A percentile compares a stretch with the other conserved stretches of the same genome.
Conservation (phyloP, 352 stramenopile species). For the Albugo candida region DNA sequence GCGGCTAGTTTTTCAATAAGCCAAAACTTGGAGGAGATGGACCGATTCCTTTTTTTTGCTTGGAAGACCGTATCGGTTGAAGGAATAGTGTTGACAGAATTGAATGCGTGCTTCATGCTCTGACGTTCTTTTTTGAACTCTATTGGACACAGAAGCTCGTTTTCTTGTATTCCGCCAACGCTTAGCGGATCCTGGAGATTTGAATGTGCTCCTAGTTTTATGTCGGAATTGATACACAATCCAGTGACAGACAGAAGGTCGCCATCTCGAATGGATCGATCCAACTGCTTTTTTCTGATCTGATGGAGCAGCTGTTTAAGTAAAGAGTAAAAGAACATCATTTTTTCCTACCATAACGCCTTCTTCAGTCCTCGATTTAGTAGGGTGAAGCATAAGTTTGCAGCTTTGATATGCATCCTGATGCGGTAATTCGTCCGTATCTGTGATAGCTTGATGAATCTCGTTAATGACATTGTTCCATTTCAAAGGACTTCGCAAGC, state of each 20-base stretch:
- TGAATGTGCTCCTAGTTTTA: conserved; percentile 23
- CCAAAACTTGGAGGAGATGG: conserved; percentile 72
- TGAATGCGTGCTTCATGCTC: background rate
- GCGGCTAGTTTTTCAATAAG: conserved; percentile 66
- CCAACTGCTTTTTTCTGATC: conserved; percentile 48
- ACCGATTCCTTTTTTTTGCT: conserved; percentile 46
- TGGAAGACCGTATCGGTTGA: conserved; percentile 12
- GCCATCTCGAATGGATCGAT: conserved; percentile 63
- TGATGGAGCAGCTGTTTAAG: conserved; percentile 3
- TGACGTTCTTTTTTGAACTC: conserved; percentile 6
- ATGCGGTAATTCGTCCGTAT: conserved; percentile 55
- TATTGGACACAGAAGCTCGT: conserved; percentile 12
- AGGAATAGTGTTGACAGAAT: conserved; percentile 8
- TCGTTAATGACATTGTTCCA: conserved; percentile 54
- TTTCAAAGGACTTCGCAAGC: conserved; percentile 54
- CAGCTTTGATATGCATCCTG: conserved; percentile 33
- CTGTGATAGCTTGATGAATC: conserved; percentile 69
- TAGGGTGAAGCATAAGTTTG: conserved; percentile 58
- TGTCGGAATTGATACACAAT: conserved; percentile 15
- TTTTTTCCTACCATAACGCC: conserved; percentile 28
- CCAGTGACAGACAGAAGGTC: conserved; percentile 53
- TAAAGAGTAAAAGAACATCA: background rate
- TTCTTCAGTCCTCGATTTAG: conserved; percentile 67
- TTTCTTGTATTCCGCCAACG: conserved; percentile 46
- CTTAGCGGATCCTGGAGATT: conserved; percentile 29